Evolutionary conservation across 225 moss, liverwort and hornwort species (phyloP), one percentile per base, ranked within the genome.

Genomic region (Rhytidiadelphus loreus): DNA sequence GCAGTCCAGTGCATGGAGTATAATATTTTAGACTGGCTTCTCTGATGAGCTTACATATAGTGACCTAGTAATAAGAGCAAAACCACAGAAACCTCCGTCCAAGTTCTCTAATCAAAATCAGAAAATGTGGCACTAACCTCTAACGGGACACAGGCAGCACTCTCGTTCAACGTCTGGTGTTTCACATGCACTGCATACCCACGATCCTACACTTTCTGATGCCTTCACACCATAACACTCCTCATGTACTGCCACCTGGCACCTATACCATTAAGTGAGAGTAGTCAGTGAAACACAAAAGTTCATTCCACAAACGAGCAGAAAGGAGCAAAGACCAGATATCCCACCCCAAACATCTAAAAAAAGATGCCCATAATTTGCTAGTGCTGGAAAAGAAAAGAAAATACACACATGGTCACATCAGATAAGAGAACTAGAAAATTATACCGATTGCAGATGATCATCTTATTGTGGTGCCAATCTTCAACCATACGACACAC

Each of bases 401-500:
- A 12, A 77, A 48, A 69, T 33, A 21, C 15, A 73, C 44, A 79
- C 60, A 78, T 30, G 62, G 53, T 30, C 69, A 70, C 69, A 86
- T 59, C 41, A 65, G 71, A 58, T 26, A 79, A 76, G 60, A 70
- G 81, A 84, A 63, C 37, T 17, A 66, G 33, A 87, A 43, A 77
- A 70, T 28, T 56, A 16, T 86, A 99, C 99, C 99, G 95, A 87
- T 96, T 97, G 88, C 99, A 99, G 81, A 99, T 94, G 29, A 99
- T 95, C 99, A 99, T 99, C 89, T 99, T 99, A 85, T 99, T 99
- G 64, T 96, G 96, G 81, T 99, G 97, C 91, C 96, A 99, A 89
- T 99, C 99, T 91, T 99, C 99, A 90, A 99, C 99, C 97, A 97
- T 96, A 86, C 99, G 96, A 94, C 99, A 99, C 59, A 99, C 96